These are phyloP conservation scores for Metschnikowia borealis DNA, from an alignment of 805 yeast species.

Conservation along the genomic window DNA sequence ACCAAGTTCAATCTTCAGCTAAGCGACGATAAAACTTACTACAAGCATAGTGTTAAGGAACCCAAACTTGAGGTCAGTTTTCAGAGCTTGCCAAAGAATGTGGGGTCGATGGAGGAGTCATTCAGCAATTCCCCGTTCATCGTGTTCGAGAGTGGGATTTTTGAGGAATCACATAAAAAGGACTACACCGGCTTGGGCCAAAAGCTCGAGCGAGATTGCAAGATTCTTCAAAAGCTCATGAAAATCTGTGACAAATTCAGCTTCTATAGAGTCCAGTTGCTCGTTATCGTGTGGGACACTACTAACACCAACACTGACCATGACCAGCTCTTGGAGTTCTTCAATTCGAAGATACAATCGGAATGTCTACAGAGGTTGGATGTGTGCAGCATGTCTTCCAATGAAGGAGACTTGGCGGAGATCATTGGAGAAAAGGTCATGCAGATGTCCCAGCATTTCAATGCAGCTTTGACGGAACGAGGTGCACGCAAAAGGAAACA, in stretches of 20 bases:
- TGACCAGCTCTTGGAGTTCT: constrained; percentile 15
- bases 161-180: constrained; percentile 15
- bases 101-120: constrained; percentile 31
- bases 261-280: constrained; percentile 35
- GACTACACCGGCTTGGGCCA: constrained; percentile 18
- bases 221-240: constrained; percentile 32
- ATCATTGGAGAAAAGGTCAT: constrained; percentile 22
- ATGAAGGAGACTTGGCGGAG: constrained; percentile 24
- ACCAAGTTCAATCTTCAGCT: constrained; percentile 39
- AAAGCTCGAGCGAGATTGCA: constrained; percentile 37
- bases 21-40: constrained; percentile 24
- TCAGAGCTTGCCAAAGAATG: constrained; percentile 39
- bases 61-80: constrained; percentile 31
- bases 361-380: constrained; percentile 21
- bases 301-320: constrained; percentile 16
- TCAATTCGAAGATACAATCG: constrained; percentile 13
- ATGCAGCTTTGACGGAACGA: constrained; percentile 27
- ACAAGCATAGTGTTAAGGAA: constrained; percentile 22
- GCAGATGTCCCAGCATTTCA: constrained; percentile 21
- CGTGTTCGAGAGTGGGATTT: constrained; percentile 51
- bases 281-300: constrained; percentile 43
- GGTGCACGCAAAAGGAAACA: constrained; percentile 24
- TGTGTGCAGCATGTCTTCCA: constrained; percentile 33
- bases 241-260: constrained; percentile 33
- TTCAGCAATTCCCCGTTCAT: constrained; percentile 42